phyloP scores from a whole-genome alignment of 2,329 filamentous ascomycete species.

The Calonectria crousiana region DNA sequence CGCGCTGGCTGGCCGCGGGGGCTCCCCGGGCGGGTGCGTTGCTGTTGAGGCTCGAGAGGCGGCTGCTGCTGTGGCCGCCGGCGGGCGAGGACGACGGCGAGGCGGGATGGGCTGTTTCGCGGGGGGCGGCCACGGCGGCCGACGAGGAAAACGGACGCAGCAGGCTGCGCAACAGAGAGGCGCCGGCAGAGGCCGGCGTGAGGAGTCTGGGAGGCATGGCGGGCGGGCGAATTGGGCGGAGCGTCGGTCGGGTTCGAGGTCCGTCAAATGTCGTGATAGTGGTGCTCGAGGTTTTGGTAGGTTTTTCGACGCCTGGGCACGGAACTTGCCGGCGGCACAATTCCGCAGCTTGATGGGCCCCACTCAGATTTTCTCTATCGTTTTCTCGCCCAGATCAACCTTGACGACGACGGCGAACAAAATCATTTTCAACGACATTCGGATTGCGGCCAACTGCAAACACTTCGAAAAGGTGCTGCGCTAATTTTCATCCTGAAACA shows the following conservation, averaged over 20 bases:
- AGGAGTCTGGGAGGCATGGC: constrained; percentile 58
- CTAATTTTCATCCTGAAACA: not conserved
- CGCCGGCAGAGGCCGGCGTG: constrained; percentile 33
- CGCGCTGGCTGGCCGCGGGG: constrained; percentile 24
- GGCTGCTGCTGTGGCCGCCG: constrained; percentile 34
- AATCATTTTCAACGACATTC: not conserved
- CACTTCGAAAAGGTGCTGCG: not conserved
- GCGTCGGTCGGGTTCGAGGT: not conserved
- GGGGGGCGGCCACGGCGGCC: constrained; percentile 40
- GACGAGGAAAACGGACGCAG: constrained; percentile 49
- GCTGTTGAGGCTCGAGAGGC: constrained; percentile 40
- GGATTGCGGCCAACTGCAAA: not conserved
- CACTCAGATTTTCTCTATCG: constrained; percentile 40
- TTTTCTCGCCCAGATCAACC: constrained; percentile 35
- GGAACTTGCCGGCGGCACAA: constrained; percentile 38
- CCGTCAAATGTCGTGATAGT: constrained; percentile 33
- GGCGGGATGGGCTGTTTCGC: constrained; percentile 28
- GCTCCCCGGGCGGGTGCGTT: not conserved
- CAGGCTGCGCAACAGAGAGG: constrained; percentile 29
- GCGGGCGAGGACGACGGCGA: constrained; percentile 22
- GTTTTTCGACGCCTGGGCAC: constrained; percentile 38
- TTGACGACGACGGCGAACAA: not conserved
- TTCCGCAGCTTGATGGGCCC: constrained; percentile 40
- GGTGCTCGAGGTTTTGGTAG: constrained; percentile 37
- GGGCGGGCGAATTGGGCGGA: constrained; percentile 30